Percentiles rank a stretch among this genome's conserved stretches.
Conservation (phyloP, 2,329 filamentous ascomycete species). For the Aspergillus latus region DNA sequence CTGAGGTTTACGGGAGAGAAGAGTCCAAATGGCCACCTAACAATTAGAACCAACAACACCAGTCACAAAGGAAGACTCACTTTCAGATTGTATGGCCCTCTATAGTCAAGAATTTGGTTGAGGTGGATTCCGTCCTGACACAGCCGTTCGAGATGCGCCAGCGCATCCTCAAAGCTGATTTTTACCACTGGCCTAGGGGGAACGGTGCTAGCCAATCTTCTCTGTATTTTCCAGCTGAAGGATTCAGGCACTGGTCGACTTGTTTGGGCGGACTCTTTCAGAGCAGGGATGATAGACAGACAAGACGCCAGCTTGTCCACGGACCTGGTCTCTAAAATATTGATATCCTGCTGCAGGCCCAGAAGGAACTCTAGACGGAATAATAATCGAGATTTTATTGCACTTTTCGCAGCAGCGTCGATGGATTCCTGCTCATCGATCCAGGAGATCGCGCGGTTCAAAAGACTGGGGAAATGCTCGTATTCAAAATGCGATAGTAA, state of each 20-base stretch:
- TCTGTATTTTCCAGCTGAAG: conserved; percentile 87
- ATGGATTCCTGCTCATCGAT: conserved; percentile 44
- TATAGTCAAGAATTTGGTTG: conserved; percentile 66
- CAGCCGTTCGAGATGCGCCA: conserved; percentile 66
- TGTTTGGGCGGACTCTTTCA: conserved; percentile 62
- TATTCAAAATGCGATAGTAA: conserved; percentile 66
- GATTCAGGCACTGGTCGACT: conserved; percentile 69
- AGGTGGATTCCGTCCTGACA: conserved; percentile 71
- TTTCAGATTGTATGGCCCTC: conserved; percentile 67
- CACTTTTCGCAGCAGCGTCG: conserved; percentile 45
- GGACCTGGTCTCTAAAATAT: conserved; percentile 32
- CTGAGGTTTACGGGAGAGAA: conserved; percentile 76
- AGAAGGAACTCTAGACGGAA: conserved; percentile 59
- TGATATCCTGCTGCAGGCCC: conserved; percentile 40
- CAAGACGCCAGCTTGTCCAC: conserved; percentile 34
- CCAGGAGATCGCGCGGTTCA: conserved; percentile 56
- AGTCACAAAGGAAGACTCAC: conserved; percentile 43
- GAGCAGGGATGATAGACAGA: conserved; percentile 49
- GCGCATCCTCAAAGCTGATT: conserved; percentile 69
- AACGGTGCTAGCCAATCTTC: conserved; percentile 88
- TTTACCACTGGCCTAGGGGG: conserved; percentile 88
- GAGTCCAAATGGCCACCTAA: conserved; percentile 71
- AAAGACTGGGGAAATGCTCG: conserved; percentile 54
- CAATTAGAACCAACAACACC: conserved; percentile 8
- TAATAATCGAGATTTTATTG: conserved; percentile 64